phyloP scores from a whole-genome alignment of 1,284 basidiomycete genomes.

The Leccinum colubrinum region DNA sequence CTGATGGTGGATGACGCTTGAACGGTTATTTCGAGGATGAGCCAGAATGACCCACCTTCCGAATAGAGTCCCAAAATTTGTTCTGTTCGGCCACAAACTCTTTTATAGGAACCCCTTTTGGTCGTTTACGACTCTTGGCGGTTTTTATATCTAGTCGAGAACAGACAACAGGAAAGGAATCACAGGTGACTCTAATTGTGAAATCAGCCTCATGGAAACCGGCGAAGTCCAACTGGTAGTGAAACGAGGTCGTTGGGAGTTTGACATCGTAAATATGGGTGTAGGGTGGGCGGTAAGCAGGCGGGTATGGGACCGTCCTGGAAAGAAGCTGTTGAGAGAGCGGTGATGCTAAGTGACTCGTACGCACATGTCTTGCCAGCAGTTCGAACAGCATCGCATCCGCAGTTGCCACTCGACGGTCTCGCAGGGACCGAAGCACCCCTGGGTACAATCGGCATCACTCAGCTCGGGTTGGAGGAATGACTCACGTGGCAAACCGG shows the following conservation, averaged over 20 bases:
- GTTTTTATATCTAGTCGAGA: too few species aligned
- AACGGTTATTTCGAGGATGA: neutral
- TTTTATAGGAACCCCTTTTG: too few species aligned
- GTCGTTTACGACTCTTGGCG: too few species aligned
- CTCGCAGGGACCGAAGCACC: conserved; percentile 30
- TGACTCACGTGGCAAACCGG: conserved; percentile 38
- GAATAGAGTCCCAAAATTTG: too few species aligned
- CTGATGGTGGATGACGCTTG: neutral
- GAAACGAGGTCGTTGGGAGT: neutral
- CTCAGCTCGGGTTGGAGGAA: neutral
- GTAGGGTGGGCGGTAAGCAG: neutral
- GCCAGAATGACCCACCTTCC: neutral
- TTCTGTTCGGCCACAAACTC: too few species aligned
- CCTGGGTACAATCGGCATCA: conserved; percentile 17
- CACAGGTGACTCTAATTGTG: too few species aligned
- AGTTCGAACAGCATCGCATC: conserved; percentile 36
- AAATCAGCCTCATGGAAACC: too few species aligned
- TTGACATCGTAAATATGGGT: neutral
- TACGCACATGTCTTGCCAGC: conserved; percentile 24
- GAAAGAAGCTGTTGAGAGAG: neutral
- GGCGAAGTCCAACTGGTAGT: too few species aligned
- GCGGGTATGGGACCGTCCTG: conserved; percentile 5
- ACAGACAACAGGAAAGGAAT: too few species aligned
- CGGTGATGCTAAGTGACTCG: neutral
- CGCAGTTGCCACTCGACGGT: conserved; percentile 38